phyloP scores from a whole-genome alignment of 2,329 filamentous ascomycete genomes.

The Colletotrichum spaethianum region DNA sequence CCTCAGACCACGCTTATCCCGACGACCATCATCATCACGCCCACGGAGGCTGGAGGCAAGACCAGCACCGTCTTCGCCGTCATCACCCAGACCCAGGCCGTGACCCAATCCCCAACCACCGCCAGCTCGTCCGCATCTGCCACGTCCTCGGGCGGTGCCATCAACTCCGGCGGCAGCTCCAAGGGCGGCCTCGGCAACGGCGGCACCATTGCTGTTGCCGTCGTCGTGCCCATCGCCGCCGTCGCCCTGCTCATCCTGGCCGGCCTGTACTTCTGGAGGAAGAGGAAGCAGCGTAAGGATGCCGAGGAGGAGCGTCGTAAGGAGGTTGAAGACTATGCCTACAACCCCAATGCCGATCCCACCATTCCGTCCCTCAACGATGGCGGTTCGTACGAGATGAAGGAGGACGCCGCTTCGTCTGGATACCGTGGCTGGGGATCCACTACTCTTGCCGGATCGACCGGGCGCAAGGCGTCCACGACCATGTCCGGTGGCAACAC shows the following conservation, averaged over 20 bases:
- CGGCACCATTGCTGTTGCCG: slow-evolving; percentile 89
- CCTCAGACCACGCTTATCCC: neutral
- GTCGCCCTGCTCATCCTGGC: slow-evolving; percentile 85
- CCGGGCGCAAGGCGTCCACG: slow-evolving; percentile 87
- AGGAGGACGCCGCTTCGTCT: slow-evolving; percentile 76
- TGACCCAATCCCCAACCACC: slow-evolving; percentile 6
- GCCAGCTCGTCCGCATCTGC: slow-evolving; percentile 47
- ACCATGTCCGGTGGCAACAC: slow-evolving; percentile 84
- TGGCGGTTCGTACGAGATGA: slow-evolving; percentile 79
- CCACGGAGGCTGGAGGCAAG: slow-evolving; percentile 36
- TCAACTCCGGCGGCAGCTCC: slow-evolving; percentile 46
- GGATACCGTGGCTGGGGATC: slow-evolving; percentile 97
- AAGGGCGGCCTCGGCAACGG: slow-evolving; percentile 68
- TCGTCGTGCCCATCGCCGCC: slow-evolving; percentile 92
- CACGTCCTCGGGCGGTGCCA: slow-evolving; percentile 48
- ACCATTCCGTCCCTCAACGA: slow-evolving; percentile 72
- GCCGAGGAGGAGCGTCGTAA: slow-evolving; percentile 92
- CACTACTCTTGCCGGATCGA: slow-evolving; percentile 76
- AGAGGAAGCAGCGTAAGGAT: slow-evolving; percentile 86
- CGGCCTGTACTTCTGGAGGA: slow-evolving; percentile 89
- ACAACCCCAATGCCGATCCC: slow-evolving; percentile 97
- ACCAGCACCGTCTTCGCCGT: slow-evolving; percentile 45
- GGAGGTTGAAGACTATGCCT: slow-evolving; percentile 97
- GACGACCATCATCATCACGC: slow-evolving; percentile 34
- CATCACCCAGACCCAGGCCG: slow-evolving; percentile 43